These are phyloP conservation scores for Xerocomellus intermedius DNA, from an alignment of 768 basidiomycete species.

Conservation along the genomic window DNA sequence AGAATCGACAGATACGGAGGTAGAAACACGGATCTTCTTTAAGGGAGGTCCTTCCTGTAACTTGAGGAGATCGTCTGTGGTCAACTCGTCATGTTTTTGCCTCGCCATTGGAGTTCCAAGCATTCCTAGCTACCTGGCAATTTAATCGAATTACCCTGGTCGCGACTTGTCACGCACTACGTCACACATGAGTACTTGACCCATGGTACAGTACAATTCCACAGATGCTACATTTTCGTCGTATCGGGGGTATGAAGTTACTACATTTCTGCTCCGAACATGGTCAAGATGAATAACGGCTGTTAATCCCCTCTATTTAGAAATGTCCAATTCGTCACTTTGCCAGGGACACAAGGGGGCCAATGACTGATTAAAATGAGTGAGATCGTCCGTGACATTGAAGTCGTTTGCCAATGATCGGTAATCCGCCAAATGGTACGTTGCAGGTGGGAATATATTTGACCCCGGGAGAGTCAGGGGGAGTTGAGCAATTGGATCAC, in stretches of 20 bases:
- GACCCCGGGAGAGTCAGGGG: neutral
- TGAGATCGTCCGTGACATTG: neutral
- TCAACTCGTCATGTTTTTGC: constrained; percentile 26
- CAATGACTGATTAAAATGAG: constrained; percentile 1
- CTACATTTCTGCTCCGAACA: neutral
- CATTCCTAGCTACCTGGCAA: neutral
- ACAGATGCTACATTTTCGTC: too few species aligned
- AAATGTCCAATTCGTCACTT: neutral
- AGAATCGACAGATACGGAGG: neutral
- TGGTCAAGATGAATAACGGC: neutral
- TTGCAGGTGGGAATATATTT: neutral
- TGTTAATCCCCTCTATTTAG: neutral
- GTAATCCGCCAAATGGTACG: neutral
- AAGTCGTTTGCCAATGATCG: neutral
- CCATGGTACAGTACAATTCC: too few species aligned
- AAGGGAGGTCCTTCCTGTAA: constrained; percentile 41
- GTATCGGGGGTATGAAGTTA: neutral
- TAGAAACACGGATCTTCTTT: constrained; percentile 34
- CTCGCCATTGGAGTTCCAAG: constrained; percentile 10
- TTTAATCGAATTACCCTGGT: too few species aligned
- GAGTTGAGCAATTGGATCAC: neutral
- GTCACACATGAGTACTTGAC: neutral
- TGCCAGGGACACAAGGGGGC: neutral
- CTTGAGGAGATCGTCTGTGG: constrained; percentile 48
- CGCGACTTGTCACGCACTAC: neutral